phyloP scores from a whole-genome alignment of 1,139 yeast genomes.

The Pichia sp. region DNA sequence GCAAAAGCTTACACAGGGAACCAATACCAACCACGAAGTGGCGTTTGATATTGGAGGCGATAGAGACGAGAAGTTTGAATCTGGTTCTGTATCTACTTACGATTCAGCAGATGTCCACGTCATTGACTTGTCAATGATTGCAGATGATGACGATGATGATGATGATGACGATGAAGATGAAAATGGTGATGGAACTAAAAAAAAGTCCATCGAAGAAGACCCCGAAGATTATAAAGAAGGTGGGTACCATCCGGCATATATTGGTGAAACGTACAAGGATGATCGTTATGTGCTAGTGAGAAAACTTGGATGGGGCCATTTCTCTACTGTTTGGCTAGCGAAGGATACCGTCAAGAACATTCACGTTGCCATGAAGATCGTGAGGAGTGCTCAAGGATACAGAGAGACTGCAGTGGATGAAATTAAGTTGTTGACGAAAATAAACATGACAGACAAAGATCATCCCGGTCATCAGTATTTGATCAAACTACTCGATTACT shows the following conservation, averaged over 20 bases:
- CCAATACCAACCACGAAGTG: too few relatives aligned
- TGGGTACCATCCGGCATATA: conserved; percentile 80
- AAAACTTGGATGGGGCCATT: conserved; percentile 90
- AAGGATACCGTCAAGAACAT: conserved; percentile 45
- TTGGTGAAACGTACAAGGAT: conserved; percentile 64
- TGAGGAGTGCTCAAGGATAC: conserved; percentile 50
- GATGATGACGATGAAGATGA: conserved; percentile 15
- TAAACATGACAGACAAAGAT: conserved; percentile 40
- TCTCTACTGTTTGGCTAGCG: conserved; percentile 86
- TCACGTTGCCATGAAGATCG: conserved; percentile 82
- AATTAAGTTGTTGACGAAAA: conserved; percentile 49
- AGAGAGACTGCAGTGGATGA: conserved; percentile 87
- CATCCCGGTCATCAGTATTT: conserved; percentile 73
- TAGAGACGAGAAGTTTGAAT: conserved; percentile 1
- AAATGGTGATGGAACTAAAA: conserved; percentile 20
- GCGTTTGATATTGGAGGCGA: too few relatives aligned
- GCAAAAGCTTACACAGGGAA: too few relatives aligned
- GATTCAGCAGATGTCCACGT: conserved; percentile 14
- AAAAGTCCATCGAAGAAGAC: conserved; percentile 49
- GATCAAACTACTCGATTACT: conserved; percentile 65
- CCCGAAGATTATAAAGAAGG: conserved; percentile 68
- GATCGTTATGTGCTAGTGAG: conserved; percentile 61
- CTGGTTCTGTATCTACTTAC: neutral
- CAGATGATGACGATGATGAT: conserved; percentile 15
- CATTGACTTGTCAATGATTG: conserved; percentile 12